Evolutionary conservation across 1,284 basidiomycete genomes (phyloP).

Genomic region (Ustilago loliicola): DNA sequence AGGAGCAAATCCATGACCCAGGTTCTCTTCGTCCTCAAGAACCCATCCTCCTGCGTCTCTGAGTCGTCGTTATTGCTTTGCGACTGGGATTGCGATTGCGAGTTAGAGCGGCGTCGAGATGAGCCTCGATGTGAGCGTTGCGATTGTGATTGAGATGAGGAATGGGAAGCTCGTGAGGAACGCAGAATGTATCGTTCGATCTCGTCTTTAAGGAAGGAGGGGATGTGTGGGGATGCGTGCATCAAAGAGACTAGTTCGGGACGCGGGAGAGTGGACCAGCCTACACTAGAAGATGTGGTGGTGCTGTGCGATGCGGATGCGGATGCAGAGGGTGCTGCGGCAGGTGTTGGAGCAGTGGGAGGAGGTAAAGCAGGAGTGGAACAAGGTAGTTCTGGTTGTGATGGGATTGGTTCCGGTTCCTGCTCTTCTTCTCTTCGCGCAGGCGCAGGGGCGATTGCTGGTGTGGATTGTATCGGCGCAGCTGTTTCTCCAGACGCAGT

Average conservation of each 20-base stretch:
- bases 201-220: slow-evolving; percentile 40
- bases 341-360: neutral
- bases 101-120: slow-evolving; percentile 2
- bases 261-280: slow-evolving; percentile 35
- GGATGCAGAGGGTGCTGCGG: neutral
- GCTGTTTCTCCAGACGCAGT: neutral
- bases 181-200: slow-evolving; percentile 42
- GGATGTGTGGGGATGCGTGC: slow-evolving; percentile 38
- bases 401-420: slow-evolving; percentile 22
- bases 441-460: slow-evolving; percentile 4
- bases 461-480: slow-evolving; percentile 29
- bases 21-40: slow-evolving; percentile 35
- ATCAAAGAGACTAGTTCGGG: slow-evolving; percentile 33
- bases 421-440: neutral
- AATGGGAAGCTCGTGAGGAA: slow-evolving; percentile 17
- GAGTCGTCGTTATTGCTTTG: slow-evolving; percentile 29
- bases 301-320: slow-evolving; percentile 1
- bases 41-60: slow-evolving; percentile 49
- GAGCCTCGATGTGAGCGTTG: neutral
- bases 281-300: slow-evolving; percentile 11
- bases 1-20: slow-evolving; percentile 48
- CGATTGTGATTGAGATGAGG: neutral
- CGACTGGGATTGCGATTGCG: slow-evolving; percentile 24
- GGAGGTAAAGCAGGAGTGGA: slow-evolving; percentile 30
- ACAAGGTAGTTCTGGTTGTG: slow-evolving; percentile 19